Evolutionary conservation across 495 filamentous ascomycete species (phyloP).

Genomic region (Penicillium steckii): DNA sequence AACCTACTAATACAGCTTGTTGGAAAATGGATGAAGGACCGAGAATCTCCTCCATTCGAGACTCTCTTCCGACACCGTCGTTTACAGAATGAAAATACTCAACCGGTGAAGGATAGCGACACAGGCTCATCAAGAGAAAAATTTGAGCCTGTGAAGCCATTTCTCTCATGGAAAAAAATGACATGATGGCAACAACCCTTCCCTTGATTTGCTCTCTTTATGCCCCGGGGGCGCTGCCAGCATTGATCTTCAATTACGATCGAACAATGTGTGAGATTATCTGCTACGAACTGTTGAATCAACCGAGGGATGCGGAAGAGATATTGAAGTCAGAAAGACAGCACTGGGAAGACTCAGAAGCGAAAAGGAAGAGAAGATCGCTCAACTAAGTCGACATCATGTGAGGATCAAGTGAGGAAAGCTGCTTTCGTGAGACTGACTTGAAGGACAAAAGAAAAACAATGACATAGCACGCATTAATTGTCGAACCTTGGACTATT

Average conservation of each 20-base stretch:
- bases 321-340: constrained; percentile 53
- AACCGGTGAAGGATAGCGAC: not conserved
- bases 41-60: constrained; percentile 62
- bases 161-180: not conserved
- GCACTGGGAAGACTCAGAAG: constrained; percentile 63
- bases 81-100: constrained; percentile 7
- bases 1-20: constrained; percentile 56
- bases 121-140: not conserved
- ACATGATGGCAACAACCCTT: constrained; percentile 48
- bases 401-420: no score
- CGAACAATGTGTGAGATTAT: constrained; percentile 60
- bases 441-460: no score
- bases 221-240: constrained; percentile 62
- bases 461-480: no score
- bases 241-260: constrained; percentile 76
- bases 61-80: constrained; percentile 43
- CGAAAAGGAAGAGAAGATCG: no score
- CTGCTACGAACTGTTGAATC: constrained; percentile 39
- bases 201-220: constrained; percentile 62
- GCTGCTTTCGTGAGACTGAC: no score
- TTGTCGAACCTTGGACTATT: no score
- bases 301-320: constrained; percentile 53
- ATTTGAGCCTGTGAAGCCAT: not conserved
- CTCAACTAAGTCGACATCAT: no score
- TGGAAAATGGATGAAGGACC: constrained; percentile 57